phyloP scores from a whole-genome alignment of 805 yeast genomes.

The Candida ovalis region DNA sequence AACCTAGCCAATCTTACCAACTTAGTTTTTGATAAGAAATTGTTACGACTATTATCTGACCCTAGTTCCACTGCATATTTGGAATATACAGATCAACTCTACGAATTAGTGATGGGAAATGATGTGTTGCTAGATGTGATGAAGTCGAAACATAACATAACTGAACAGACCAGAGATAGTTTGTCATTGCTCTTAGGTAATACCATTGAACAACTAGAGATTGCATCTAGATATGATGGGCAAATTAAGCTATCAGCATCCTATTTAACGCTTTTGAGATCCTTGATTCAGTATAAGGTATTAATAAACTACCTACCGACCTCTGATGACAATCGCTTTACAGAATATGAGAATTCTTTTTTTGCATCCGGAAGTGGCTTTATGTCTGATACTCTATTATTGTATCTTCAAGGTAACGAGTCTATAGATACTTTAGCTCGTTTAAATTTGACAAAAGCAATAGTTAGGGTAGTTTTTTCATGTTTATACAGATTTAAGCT shows the following conservation, averaged over 20 bases:
- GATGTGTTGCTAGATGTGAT: slow-evolving; percentile 13
- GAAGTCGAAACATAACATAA: slow-evolving; percentile 7
- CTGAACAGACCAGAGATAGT: slow-evolving; percentile 13
- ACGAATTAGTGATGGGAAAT: slow-evolving; percentile 16
- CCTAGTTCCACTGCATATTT: slow-evolving; percentile 13
- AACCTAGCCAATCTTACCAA: slow-evolving; percentile 29
- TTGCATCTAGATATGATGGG: slow-evolving; percentile 47
- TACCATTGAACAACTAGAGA: slow-evolving; percentile 56
- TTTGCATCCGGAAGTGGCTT: slow-evolving; percentile 30
- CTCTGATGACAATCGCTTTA: slow-evolving; percentile 9
- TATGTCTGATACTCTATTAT: slow-evolving; percentile 36
- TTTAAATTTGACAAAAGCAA: slow-evolving; percentile 20
- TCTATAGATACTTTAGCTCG: slow-evolving; percentile 36
- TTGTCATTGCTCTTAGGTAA: slow-evolving; percentile 36
- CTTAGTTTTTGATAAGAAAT: slow-evolving; percentile 26
- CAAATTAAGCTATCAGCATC: slow-evolving; percentile 13
- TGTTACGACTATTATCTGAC: slow-evolving; percentile 23
- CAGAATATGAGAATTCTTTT: slow-evolving; percentile 27
- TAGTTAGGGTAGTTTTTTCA: slow-evolving; percentile 18
- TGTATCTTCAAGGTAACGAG: slow-evolving; percentile 44
- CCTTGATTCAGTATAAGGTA: slow-evolving; percentile 41
- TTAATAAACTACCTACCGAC: slow-evolving; percentile 23
- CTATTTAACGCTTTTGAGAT: slow-evolving; percentile 32
- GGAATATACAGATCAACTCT: slow-evolving; percentile 22
- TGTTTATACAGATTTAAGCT: slow-evolving; percentile 16